phyloP scores from a whole-genome alignment of 164 flowering plant genomes.

The Aristolochia contorta region DNA sequence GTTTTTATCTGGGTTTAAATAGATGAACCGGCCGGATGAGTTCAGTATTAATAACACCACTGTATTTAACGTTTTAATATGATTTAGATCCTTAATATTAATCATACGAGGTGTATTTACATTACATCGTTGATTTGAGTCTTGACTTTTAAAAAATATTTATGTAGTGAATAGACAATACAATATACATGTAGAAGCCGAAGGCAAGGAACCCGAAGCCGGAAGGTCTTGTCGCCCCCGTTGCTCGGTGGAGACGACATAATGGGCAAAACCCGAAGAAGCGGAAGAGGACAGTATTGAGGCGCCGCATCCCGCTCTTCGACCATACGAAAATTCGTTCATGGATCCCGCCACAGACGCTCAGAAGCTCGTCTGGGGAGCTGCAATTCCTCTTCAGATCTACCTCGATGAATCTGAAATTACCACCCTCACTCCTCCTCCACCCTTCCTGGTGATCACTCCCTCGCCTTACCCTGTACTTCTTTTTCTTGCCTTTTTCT shows the following conservation, averaged over 20 bases:
- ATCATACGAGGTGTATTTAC: too few species aligned
- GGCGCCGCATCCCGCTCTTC: background rate
- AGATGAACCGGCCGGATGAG: too few species aligned
- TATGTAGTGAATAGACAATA: too few species aligned
- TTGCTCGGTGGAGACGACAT: background rate
- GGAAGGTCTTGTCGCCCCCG: background rate
- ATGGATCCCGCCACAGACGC: slow-evolving; percentile 39
- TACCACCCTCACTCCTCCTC: slow-evolving; percentile 82
- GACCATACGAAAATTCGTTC: background rate
- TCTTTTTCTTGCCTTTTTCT: background rate
- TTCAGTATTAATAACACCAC: too few species aligned
- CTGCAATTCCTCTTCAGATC: slow-evolving; percentile 87
- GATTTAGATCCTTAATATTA: too few species aligned
- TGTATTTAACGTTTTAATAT: too few species aligned
- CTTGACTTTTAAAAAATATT: too few species aligned
- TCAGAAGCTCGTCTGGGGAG: slow-evolving; percentile 73
- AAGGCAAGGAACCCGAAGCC: too few species aligned
- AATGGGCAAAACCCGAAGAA: background rate
- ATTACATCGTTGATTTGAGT: too few species aligned
- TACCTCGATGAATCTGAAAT: slow-evolving; percentile 94
- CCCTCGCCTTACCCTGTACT: background rate
- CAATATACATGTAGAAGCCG: too few species aligned
- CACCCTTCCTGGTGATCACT: slow-evolving; percentile 49
- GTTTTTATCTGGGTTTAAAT: too few species aligned
- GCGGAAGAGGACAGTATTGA: background rate